Percentiles rank a stretch among this genome's conserved stretches.
Evolutionary conservation across 208 protist species (phyloP).

Genomic region (Strigomonas oncopelti): DNA sequence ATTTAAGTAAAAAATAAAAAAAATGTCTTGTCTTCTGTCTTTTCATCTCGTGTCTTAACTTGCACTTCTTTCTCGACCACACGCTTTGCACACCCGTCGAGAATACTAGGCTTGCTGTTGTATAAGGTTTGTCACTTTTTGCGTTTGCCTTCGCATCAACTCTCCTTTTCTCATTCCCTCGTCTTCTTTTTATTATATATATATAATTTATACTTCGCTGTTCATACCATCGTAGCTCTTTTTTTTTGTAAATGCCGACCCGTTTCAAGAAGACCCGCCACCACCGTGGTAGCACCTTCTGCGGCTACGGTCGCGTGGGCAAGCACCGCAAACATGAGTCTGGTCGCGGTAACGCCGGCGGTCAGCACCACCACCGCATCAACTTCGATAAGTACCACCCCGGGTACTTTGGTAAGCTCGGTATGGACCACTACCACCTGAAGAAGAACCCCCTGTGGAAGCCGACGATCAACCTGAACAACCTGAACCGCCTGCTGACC

Average conservation of each 20-base stretch:
- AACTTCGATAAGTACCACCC: slow-evolving; percentile 99
- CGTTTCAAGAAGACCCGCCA: slow-evolving; percentile 91
- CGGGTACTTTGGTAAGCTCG: slow-evolving; percentile 99
- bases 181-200: slow-evolving; percentile 4
- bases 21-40: neutral
- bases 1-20: slow-evolving; percentile 8
- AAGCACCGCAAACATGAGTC: slow-evolving; percentile 99
- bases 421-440: slow-evolving; percentile 98
- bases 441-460: slow-evolving; percentile 92
- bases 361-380: slow-evolving; percentile 99
- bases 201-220: too few species aligned
- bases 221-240: too few species aligned
- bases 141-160: too few species aligned
- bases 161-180: neutral
- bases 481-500: slow-evolving; percentile 97
- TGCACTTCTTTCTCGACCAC: neutral
- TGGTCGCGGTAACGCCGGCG: slow-evolving; percentile 99
- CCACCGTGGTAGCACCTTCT: slow-evolving; percentile 89
- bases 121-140: too few species aligned
- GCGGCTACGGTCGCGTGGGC: slow-evolving; percentile 92
- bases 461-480: slow-evolving; percentile 99
- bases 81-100: neutral
- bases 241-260: slow-evolving; percentile 70
- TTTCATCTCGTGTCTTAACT: neutral
- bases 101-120: too few species aligned